Conservation (phyloP, 768 basidiomycete species). For the Cubamyces sp. region DNA sequence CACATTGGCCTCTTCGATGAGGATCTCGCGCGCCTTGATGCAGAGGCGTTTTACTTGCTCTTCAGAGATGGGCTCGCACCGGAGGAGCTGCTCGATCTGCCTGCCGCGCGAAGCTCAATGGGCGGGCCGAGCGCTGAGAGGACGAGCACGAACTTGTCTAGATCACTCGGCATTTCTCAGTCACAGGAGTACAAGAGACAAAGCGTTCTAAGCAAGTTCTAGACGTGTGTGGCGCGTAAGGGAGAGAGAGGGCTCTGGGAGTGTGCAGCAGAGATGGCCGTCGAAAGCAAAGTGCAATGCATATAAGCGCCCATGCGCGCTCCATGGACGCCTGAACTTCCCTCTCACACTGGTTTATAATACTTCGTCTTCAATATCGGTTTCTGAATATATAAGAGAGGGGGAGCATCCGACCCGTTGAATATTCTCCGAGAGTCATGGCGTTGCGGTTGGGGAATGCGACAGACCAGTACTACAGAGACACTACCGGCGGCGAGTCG, state of each 20-base stretch:
- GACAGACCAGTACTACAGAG: too few species aligned
- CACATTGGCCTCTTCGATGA: slow-evolving; percentile 98
- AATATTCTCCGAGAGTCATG: too few species aligned
- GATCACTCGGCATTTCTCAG: slow-evolving; percentile 20
- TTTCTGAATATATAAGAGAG: too few species aligned
- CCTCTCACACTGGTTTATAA: too few species aligned
- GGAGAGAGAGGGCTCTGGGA: neutral
- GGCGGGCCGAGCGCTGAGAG: neutral
- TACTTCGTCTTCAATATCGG: too few species aligned
- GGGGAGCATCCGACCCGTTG: too few species aligned
- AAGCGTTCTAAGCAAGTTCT: neutral
- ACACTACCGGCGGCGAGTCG: too few species aligned
- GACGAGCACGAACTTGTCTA: slow-evolving; percentile 23
- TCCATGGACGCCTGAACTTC: too few species aligned
- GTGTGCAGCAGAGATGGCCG: neutral
- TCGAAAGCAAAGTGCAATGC: neutral
- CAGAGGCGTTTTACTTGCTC: slow-evolving; percentile 95
- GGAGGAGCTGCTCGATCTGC: slow-evolving; percentile 92
- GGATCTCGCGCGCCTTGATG: slow-evolving; percentile 93
- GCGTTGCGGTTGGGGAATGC: too few species aligned
- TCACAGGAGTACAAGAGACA: neutral
- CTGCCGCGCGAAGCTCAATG: slow-evolving; percentile 44
- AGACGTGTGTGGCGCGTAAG: neutral
- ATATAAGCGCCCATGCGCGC: too few species aligned
- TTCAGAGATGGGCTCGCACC: slow-evolving; percentile 95